A percentile compares a stretch with the other conserved stretches of the same genome.
Conservation (phyloP, 768 basidiomycete genomes). For the Psilocybe tampanensis region DNA sequence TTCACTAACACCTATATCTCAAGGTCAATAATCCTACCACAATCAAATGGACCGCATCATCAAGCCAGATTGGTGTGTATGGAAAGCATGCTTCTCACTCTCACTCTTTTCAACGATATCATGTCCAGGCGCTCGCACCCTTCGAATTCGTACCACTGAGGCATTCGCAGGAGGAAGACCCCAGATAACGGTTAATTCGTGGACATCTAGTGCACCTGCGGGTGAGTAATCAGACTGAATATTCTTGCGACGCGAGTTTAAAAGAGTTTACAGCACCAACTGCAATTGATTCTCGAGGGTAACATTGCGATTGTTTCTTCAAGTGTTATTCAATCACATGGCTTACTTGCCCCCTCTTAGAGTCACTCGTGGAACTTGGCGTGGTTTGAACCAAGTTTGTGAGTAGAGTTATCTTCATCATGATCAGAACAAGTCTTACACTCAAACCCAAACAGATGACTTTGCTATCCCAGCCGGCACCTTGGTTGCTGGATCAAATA, state of each 20-base stretch:
- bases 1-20: neutral
- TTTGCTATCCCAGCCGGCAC: conserved; percentile 44
- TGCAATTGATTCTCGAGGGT: conserved; percentile 46
- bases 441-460: conserved; percentile 32
- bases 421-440: neutral
- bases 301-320: conserved; percentile 4
- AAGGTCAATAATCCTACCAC: conserved; percentile 48
- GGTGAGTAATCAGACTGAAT: conserved; percentile 21
- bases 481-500: conserved; percentile 43
- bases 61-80: conserved; percentile 41
- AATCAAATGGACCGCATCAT: conserved; percentile 41
- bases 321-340: too few species aligned
- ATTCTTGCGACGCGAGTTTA: neutral
- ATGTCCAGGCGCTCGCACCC: conserved; percentile 41
- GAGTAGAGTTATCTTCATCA: conserved; percentile 13
- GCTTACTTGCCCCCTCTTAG: too few species aligned
- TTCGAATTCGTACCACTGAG: conserved; percentile 46
- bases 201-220: conserved; percentile 41
- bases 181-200: conserved; percentile 44
- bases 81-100: neutral
- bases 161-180: conserved; percentile 52
- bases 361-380: conserved; percentile 54
- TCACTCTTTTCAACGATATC: neutral
- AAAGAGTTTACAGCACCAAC: conserved; percentile 32
- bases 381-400: conserved; percentile 48